Evolutionary conservation across 331 rosid genomes (phyloP), one percentile per base, ranked within the genome.

Genomic region (Dryas integrifolia): DNA sequence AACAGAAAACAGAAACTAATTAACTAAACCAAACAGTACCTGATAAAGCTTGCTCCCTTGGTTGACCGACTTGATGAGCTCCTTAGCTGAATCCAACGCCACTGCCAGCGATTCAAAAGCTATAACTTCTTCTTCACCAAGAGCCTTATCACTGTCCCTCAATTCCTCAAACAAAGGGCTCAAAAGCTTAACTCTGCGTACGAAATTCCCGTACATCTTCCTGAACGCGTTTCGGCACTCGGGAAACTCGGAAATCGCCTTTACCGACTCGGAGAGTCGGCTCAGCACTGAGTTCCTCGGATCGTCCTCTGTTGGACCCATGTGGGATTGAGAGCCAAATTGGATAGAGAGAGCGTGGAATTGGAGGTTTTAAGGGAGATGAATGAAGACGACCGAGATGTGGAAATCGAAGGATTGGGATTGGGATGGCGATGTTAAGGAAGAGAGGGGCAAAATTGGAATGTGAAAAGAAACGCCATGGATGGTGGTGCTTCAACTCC

Each of bases 101-200:
- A 72, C 62, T 50, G 76, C 81, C n/a, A 95, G 81, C 82, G 86
- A 80, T 67, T 89, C 89, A 73, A 95, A 87, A 63, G 79, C 85
- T 60, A 67, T n/a, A 74, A 89, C 46, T 15, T 77, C 89, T 26
- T 80, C 88, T 21, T 80, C 89, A 10, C 78, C 76, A 40, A 95
- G 80, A 67, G 78, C 82, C 18, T 69, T 82, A 56, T 84, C 86
- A 63, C 82, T 59, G 44, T 92, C 99, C 75, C 86, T 95, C 84
- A 92, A 79, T 73, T 95, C 99, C 83, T 95, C 97, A 65, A 95
- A 87, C 81, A 95, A 39, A 76, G 99, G 99, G 58, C 97, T 89
- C 87, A 95, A 63, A 0, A 95, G 87, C 84, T 87, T 89, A 46
- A 86, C 89, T 70, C 99, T 84, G 43, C 99, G 86, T 73, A 88